Base-by-base conservation (phyloP, 140 eudicot genomes). In the Stevia rebaudiana region DNA sequence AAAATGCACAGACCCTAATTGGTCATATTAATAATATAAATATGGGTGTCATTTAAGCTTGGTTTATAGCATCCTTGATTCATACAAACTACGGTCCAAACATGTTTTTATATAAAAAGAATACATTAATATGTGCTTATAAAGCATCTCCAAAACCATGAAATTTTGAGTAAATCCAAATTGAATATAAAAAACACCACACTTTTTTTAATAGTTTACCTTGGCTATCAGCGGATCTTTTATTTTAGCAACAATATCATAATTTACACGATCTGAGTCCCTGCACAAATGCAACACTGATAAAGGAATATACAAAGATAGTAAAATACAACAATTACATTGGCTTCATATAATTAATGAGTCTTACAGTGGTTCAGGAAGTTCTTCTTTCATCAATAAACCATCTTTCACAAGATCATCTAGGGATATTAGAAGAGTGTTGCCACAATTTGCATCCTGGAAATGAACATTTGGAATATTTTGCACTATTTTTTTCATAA, bases 381-480 rank as follows among this genome's bases (percentile, higher is more conserved):
- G 95, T 75, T 92, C 98, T 52, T 79, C 90, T 63, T 79, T 78
- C 73, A 28, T 54, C 78, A 92, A 68, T 68, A 92, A 82, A 56
- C 98, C 98, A 83, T 92, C 98, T 75, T 92, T 71, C 21, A 92
- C 96, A 74, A 92, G 96, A 59, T 92, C 95, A 52, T 92, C 95
- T 24, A 88, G 88, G 53, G 98, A 92, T 74, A 92, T 92, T 64
- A 92, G 36, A 81, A 88, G 96, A 11, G 95, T 88, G 65, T 92
- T 92, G 33, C 98, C 98, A 69, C 98, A 92, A 72, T 92, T 92
- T 65, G 98, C 98, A 85, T 92, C 98, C 98, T 92, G 80, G 64
- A 84, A 67, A 42, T 60, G 47, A 76, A 31, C 42, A 67, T 42
- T 61, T 43, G 70, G 12, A 58, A 42, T 44, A 53, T 18, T 23